Conservation (phyloP, 83 land plant genomes). For the Thuja plicata region DNA sequence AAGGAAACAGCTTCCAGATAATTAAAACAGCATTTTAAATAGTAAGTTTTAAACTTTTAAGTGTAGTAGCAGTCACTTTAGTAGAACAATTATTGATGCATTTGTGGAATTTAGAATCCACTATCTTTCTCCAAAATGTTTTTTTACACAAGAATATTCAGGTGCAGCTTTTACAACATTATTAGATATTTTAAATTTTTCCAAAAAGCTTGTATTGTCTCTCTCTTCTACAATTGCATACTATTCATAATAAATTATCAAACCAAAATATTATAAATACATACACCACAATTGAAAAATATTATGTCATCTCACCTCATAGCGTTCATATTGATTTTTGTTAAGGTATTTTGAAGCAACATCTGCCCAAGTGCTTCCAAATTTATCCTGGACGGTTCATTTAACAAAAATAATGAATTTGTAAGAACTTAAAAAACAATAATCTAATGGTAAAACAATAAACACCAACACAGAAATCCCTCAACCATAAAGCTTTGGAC, state of each 20-base stretch:
- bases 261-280: background rate
- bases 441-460: background rate
- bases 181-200: background rate
- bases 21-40: too few relatives aligned
- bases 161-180: background rate
- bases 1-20: too few relatives aligned
- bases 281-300: background rate
- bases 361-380: constrained; percentile 75
- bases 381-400: constrained; percentile 59
- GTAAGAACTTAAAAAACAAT: background rate
- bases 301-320: constrained; percentile 58
- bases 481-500: background rate
- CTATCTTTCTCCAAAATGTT: background rate
- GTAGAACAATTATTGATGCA: background rate
- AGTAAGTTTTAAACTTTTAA: background rate
- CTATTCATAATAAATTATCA: background rate
- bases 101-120: background rate
- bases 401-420: background rate
- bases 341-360: constrained; percentile 72
- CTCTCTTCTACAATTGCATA: background rate
- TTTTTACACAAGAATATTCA: background rate
- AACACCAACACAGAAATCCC: background rate
- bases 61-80: background rate
- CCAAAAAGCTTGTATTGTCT: background rate
- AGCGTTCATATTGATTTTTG: constrained; percentile 68